phyloP scores from a whole-genome alignment of 352 stramenopile species.

The Globisporangium cylindrosporum region DNA sequence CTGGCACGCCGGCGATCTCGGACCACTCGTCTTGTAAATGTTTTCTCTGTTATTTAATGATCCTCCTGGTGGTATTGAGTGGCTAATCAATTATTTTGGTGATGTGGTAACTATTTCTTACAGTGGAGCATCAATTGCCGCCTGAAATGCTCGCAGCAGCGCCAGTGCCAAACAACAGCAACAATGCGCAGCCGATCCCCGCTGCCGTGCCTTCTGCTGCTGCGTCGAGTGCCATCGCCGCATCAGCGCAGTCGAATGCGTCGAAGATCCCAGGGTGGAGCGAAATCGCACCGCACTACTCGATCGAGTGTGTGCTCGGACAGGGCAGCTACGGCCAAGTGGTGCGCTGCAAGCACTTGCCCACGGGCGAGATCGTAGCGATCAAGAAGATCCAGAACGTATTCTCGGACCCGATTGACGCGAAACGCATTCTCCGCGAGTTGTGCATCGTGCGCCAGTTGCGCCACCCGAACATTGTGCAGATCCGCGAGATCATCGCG shows the following conservation, averaged over 20 bases:
- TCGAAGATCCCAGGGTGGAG: slow-evolving; percentile 78
- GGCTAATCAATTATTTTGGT: neutral
- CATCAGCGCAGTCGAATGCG: slow-evolving; percentile 47
- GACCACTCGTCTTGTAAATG: slow-evolving; percentile 45
- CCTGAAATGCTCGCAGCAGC: slow-evolving; percentile 8
- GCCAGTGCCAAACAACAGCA: neutral
- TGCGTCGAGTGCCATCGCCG: slow-evolving; percentile 12
- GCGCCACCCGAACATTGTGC: slow-evolving; percentile 85
- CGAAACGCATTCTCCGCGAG: slow-evolving; percentile 83
- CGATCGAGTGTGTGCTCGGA: slow-evolving; percentile 81
- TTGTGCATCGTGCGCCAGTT: slow-evolving; percentile 82
- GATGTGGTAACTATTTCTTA: slow-evolving; percentile 6
- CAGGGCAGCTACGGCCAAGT: slow-evolving; percentile 87
- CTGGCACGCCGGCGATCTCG: slow-evolving; percentile 51
- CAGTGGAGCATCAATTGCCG: slow-evolving; percentile 15
- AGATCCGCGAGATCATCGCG: slow-evolving; percentile 86
- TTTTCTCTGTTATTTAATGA: slow-evolving; percentile 6
- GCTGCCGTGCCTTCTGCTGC: neutral
- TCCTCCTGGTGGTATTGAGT: neutral
- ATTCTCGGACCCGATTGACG: slow-evolving; percentile 85
- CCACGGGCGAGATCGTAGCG: slow-evolving; percentile 83
- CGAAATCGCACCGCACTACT: slow-evolving; percentile 80
- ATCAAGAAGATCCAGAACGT: slow-evolving; percentile 91
- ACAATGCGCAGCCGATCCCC: neutral
- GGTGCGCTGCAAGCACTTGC: slow-evolving; percentile 84